Base-by-base conservation (phyloP, 345 rosid genomes). In the Salix dunnii region DNA sequence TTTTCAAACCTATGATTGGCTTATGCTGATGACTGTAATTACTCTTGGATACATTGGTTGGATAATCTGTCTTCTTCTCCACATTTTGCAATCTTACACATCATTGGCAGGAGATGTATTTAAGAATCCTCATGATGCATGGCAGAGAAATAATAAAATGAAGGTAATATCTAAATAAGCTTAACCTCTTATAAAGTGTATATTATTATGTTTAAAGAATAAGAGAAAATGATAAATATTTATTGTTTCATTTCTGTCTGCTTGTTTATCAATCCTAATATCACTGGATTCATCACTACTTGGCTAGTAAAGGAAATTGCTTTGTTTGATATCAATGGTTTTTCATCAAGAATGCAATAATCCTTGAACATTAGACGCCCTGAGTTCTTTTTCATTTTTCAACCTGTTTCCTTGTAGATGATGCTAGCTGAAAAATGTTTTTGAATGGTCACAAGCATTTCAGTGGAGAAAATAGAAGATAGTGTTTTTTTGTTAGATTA, bases 1-100 rank as follows among this genome's bases (percentile, higher is more conserved):
- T 87, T 94, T 90, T 84, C 98, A 94, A 81, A 94, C 98, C 10
- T 94, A 94, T 76, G 98, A 94, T 77, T 94, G 97, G 97, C 83
- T 92, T 80, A 90, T 90, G 97, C 86, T 94, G 87, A 94, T 94
- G 97, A 87, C 93, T 68, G 82, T 87, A 28, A 85, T 94, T 58
- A 91, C 93, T 75, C 92, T 92, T 81, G 98, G 97, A 64, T 94
- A 94, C 80, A 61, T 89, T 80, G 97, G 97, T 76, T 94, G 97
- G 97, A 94, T 94, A 95, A 76, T 89, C 68, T 89, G 86, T 84
- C 92, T 94, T 62, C 78, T 89, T 82, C 89, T 94, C 78, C 97
- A 92, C 73, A 94, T 94, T 82, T 88, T 94, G 78, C 94, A 88
- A 82, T 89, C 91, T 69, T 92, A 94, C 86, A 90, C 97, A 48